Conservation (phyloP, 768 basidiomycete genomes). For the Phylloporus sp. region DNA sequence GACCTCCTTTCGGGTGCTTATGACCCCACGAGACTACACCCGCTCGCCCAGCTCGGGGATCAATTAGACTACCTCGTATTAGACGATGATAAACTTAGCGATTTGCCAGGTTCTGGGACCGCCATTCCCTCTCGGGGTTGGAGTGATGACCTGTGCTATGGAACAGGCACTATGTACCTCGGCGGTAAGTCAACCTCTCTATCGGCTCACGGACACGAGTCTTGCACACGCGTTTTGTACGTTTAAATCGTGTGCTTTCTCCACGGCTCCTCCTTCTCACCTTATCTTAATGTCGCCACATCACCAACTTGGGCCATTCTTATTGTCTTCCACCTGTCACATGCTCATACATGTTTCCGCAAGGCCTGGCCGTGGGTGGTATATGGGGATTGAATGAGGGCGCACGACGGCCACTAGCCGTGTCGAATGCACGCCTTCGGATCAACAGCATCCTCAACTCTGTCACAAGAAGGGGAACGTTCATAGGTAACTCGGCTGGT, state of each 20-base stretch:
- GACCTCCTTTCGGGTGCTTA: constrained; percentile 85
- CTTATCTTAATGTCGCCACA: constrained; percentile 58
- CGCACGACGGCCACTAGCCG: constrained; percentile 77
- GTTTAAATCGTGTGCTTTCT: constrained; percentile 46
- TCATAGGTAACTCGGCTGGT: constrained; percentile 97
- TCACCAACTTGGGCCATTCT: constrained; percentile 56
- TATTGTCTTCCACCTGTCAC: constrained; percentile 80
- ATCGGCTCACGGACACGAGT: constrained; percentile 46
- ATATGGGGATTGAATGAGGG: constrained; percentile 96
- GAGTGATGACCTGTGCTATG: constrained; percentile 99
- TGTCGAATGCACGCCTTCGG: constrained; percentile 80
- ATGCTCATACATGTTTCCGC: constrained; percentile 58
- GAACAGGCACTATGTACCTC: constrained; percentile 98
- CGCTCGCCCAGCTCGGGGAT: constrained; percentile 86
- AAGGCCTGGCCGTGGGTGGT: constrained; percentile 94
- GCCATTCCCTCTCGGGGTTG: constrained; percentile 94
- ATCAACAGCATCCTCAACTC: constrained; percentile 97
- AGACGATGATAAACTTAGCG: constrained; percentile 93
- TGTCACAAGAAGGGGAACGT: constrained; percentile 93
- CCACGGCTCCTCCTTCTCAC: constrained; percentile 50
- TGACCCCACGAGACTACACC: constrained; percentile 91
- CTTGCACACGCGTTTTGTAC: constrained; percentile 42
- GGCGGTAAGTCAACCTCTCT: constrained; percentile 74
- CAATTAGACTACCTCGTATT: constrained; percentile 93
- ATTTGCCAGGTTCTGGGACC: constrained; percentile 83